Evolutionary conservation across 495 filamentous ascomycete species (phyloP).

Genomic region (Articulospora tetracladia): DNA sequence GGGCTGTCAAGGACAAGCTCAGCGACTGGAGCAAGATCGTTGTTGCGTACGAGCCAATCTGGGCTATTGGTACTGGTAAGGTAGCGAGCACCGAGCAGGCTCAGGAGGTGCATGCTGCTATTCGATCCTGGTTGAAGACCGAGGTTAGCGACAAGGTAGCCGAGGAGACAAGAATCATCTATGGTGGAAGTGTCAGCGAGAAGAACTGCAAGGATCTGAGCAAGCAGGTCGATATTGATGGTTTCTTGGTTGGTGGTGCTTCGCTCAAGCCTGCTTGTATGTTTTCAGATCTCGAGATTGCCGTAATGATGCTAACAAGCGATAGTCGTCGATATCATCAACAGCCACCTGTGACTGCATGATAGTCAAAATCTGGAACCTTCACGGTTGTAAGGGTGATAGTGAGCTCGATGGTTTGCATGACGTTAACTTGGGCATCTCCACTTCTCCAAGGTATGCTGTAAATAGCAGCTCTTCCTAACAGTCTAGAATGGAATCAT

Average conservation of each 20-base stretch:
- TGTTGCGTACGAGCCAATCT: constrained; percentile 98
- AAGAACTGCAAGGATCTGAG: constrained; percentile 96
- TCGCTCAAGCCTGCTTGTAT: constrained; percentile 97
- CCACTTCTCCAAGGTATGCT: neutral
- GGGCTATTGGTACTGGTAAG: constrained; percentile 98
- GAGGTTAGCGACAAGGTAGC: constrained; percentile 66
- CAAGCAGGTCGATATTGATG: constrained; percentile 91
- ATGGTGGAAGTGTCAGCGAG: constrained; percentile 93
- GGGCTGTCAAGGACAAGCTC: constrained; percentile 63
- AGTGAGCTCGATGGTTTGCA: neutral
- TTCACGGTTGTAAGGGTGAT: constrained; percentile 10
- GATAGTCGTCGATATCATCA: constrained; percentile 60
- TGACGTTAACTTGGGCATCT: neutral
- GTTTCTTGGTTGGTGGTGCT: constrained; percentile 96
- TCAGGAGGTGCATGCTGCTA: constrained; percentile 90
- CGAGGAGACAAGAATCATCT: constrained; percentile 83
- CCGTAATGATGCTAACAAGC: constrained; percentile 20
- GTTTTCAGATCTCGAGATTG: constrained; percentile 32
- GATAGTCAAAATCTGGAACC: neutral
- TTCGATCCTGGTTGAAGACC: constrained; percentile 81
- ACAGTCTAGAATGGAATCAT: neutral
- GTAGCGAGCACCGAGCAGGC: constrained; percentile 91
- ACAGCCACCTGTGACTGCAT: constrained; percentile 41
- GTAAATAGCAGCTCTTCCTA: constrained; percentile 2
- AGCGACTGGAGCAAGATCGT: constrained; percentile 91